Percentiles rank a stretch among this genome's conserved stretches.
These are phyloP conservation scores for Rossbeevera mucosa DNA, from an alignment of 768 basidiomycete species.

Conservation along the genomic window DNA sequence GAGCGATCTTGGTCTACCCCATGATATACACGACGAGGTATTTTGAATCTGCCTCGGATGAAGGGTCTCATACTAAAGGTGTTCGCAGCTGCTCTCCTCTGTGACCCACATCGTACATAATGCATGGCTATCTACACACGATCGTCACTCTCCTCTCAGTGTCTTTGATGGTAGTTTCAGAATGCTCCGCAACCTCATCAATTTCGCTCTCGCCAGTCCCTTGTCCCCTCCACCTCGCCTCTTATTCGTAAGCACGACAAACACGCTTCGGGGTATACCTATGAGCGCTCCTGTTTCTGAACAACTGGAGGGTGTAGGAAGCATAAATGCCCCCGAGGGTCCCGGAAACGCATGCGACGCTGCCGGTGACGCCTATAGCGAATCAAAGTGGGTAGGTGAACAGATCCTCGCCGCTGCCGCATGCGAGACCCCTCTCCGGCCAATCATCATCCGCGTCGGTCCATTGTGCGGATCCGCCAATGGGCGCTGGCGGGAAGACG, in stretches of 20 bases:
- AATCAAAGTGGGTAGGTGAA: conserved; percentile 24
- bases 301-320: neutral
- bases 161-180: conserved; percentile 8
- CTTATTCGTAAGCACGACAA: conserved; percentile 31
- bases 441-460: conserved; percentile 34
- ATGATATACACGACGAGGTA: conserved; percentile 27
- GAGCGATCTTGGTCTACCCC: conserved; percentile 24
- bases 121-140: conserved; percentile 11
- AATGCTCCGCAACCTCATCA: conserved; percentile 30
- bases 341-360: conserved; percentile 8
- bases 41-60: neutral
- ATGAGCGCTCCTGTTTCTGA: neutral
- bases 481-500: conserved; percentile 37
- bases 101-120: conserved; percentile 39
- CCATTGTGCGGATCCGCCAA: conserved; percentile 34
- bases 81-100: conserved; percentile 16
- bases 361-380: conserved; percentile 8
- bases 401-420: conserved; percentile 20
- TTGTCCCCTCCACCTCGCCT: conserved; percentile 26
- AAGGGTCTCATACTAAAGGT: neutral
- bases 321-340: neutral
- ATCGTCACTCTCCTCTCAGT: conserved; percentile 3
- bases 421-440: conserved; percentile 17
- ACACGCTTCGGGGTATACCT: conserved; percentile 3
- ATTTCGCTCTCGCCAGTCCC: conserved; percentile 34